Evolutionary conservation across 768 basidiomycete species (phyloP).

Genomic region (Lyophyllum semitale): DNA sequence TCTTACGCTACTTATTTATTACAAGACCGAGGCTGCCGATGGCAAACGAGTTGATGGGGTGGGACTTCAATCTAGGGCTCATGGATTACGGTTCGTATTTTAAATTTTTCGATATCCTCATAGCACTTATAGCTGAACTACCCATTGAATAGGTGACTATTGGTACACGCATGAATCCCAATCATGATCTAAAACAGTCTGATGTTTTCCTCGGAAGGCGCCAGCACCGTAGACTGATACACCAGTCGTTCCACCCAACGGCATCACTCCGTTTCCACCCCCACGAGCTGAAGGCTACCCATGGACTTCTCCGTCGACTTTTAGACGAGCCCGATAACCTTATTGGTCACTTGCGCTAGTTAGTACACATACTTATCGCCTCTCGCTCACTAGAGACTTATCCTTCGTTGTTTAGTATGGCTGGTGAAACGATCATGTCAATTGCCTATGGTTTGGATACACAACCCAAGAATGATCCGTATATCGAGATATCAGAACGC

Average conservation of each 20-base stretch:
- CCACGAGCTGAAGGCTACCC: slow-evolving; percentile 20
- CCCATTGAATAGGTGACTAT: slow-evolving; percentile 3
- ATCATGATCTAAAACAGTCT: no score
- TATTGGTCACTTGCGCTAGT: slow-evolving; percentile 12
- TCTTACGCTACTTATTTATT: slow-evolving; percentile 8
- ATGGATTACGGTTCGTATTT: slow-evolving; percentile 16
- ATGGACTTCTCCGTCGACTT: slow-evolving; percentile 22
- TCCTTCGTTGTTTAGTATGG: slow-evolving; percentile 7
- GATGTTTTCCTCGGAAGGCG: slow-evolving; percentile 17
- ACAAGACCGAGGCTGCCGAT: slow-evolving; percentile 32
- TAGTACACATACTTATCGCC: not conserved
- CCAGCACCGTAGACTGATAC: slow-evolving; percentile 22
- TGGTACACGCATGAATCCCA: not conserved
- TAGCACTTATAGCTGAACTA: not conserved
- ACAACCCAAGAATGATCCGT: slow-evolving; percentile 32
- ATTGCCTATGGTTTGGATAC: slow-evolving; percentile 36
- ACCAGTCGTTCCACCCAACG: slow-evolving; percentile 21
- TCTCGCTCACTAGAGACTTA: not conserved
- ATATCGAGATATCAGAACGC: slow-evolving; percentile 30
- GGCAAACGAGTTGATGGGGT: slow-evolving; percentile 25
- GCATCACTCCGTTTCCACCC: slow-evolving; percentile 20
- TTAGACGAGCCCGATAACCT: slow-evolving; percentile 20
- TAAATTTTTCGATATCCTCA: not conserved
- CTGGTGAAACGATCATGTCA: slow-evolving; percentile 29
- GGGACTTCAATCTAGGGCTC: slow-evolving; percentile 17